A percentile compares a stretch with the other conserved stretches of the same genome.
These are phyloP conservation scores for Cyamopsis tetragonoloba DNA, from an alignment of 306 rosid genomes.

Conservation along the genomic window DNA sequence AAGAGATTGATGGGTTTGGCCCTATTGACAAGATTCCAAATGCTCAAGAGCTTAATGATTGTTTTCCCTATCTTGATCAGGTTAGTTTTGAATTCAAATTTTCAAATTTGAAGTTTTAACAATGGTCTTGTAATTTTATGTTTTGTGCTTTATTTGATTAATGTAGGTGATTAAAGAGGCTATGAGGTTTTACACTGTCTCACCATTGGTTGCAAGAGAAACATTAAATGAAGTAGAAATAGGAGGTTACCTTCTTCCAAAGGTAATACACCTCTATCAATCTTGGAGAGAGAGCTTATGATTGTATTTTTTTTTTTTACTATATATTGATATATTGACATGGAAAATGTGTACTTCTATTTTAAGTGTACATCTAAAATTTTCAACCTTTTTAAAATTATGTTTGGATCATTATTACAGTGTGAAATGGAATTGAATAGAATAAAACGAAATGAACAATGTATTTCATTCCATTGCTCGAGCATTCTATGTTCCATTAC, in stretches of 20 bases:
- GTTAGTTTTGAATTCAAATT: conserved; percentile 27
- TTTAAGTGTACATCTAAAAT: too few species aligned
- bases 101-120: background rate
- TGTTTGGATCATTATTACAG: too few species aligned
- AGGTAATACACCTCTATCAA: conserved; percentile 50
- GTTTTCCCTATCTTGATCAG: conserved; percentile 83
- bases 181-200: conserved; percentile 77
- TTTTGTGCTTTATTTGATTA: background rate
- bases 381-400: too few species aligned
- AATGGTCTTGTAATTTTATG: background rate
- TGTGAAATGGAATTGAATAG: too few species aligned
- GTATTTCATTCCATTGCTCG: too few species aligned
- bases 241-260: conserved; percentile 90
- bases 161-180: conserved; percentile 86
- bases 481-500: too few species aligned
- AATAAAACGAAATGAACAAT: too few species aligned
- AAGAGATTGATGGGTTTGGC: conserved; percentile 73
- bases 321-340: too few species aligned
- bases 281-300: too few species aligned
- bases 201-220: conserved; percentile 95
- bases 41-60: conserved; percentile 60
- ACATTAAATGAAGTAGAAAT: conserved; percentile 73
- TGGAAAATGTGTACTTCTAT: background rate
- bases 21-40: conserved; percentile 43
- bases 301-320: too few species aligned